A percentile compares a stretch with the other conserved stretches of the same genome.
These are phyloP conservation scores for Abortiporus biennis DNA, from an alignment of 1,284 basidiomycete species.

Conservation along the genomic window DNA sequence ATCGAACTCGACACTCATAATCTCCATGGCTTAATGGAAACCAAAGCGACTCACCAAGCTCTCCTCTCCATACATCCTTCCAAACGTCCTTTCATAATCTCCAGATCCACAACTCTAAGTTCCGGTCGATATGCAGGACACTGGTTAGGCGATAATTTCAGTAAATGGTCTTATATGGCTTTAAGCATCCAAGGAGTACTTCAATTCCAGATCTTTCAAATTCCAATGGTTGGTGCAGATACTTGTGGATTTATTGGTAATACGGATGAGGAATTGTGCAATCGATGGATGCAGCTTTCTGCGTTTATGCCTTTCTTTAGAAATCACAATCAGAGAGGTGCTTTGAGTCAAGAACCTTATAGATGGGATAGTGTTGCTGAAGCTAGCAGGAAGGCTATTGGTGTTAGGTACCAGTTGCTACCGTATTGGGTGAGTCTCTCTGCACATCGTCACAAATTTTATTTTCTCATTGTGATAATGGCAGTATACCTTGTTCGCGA, in stretches of 20 bases:
- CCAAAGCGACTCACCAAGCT: conserved; percentile 51
- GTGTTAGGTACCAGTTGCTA: conserved; percentile 58
- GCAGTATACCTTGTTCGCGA: conserved; percentile 69
- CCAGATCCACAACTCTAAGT: conserved; percentile 60
- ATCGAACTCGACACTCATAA: conserved; percentile 61
- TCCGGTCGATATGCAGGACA: conserved; percentile 60
- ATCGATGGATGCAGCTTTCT: conserved; percentile 76
- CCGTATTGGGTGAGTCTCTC: conserved; percentile 77
- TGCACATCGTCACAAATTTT: conserved; percentile 4
- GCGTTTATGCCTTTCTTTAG: conserved; percentile 73
- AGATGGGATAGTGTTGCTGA: conserved; percentile 71
- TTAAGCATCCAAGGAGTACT: conserved; percentile 59
- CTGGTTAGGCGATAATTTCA: conserved; percentile 53
- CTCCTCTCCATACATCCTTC: conserved; percentile 44
- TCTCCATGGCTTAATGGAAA: conserved; percentile 62
- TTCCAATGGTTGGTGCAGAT: conserved; percentile 75
- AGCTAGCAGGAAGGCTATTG: conserved; percentile 65
- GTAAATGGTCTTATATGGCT: conserved; percentile 58
- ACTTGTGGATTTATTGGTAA: conserved; percentile 66
- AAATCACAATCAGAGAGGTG: conserved; percentile 60
- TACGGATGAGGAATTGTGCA: conserved; percentile 76
- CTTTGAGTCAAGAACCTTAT: conserved; percentile 68
- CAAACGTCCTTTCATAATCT: conserved; percentile 62
- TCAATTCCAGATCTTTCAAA: conserved; percentile 73
- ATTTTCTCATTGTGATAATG: not conserved